A percentile compares a stretch with the other conserved stretches of the same genome.
Conservation (phyloP, 345 rosid genomes). For the Nephelium lappaceum region DNA sequence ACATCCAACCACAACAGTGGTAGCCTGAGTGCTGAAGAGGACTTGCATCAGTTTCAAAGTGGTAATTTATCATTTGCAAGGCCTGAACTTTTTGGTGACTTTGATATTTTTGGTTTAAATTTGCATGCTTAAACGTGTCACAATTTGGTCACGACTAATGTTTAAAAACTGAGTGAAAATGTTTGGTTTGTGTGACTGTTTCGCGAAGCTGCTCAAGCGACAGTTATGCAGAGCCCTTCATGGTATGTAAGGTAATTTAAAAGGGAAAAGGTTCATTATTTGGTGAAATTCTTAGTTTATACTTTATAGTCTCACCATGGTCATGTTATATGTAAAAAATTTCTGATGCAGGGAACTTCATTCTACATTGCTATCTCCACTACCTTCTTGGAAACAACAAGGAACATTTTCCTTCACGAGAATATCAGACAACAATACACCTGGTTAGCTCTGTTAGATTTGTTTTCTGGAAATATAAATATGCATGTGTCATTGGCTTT, state of each 20-base stretch:
- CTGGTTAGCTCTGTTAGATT: conserved; percentile 34
- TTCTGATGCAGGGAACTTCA: conserved; percentile 36
- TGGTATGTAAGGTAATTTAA: conserved; percentile 37
- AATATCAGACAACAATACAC: conserved; percentile 30
- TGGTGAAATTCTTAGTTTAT: not conserved
- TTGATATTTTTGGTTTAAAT: conserved; percentile 3
- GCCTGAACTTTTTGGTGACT: conserved; percentile 4
- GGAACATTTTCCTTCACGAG: conserved; percentile 43
- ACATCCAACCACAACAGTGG: conserved; percentile 19
- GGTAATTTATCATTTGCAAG: conserved; percentile 30
- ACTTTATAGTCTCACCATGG: not conserved
- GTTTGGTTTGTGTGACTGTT: not conserved
- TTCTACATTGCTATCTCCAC: conserved; percentile 35
- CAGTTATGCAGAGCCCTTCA: conserved; percentile 40
- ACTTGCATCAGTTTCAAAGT: conserved; percentile 36
- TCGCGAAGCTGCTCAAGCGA: conserved; percentile 44
- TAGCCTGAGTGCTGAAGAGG: conserved; percentile 38
- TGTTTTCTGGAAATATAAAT: not conserved
- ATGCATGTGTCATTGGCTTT: not conserved
- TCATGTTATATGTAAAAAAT: not conserved
- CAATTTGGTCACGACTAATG: not conserved
- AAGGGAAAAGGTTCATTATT: not conserved
- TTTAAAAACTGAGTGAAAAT: not conserved
- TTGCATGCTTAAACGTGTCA: not conserved
- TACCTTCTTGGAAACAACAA: conserved; percentile 26